Evolutionary conservation across 192 early-diverging fungal species (phyloP).

Genomic region (Coemansia sp.): DNA sequence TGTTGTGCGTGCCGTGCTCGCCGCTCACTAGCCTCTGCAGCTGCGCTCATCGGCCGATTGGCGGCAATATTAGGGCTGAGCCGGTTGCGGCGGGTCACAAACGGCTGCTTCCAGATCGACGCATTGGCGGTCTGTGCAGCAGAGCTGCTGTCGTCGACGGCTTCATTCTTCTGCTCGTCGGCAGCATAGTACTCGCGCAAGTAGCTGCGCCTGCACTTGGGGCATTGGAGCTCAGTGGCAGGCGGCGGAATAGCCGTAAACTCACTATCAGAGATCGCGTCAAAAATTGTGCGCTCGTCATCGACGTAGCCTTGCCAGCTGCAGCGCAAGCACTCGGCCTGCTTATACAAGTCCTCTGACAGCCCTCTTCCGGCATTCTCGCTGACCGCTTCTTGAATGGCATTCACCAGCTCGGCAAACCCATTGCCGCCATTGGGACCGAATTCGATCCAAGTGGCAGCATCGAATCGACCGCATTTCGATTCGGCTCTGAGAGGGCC

Average conservation of each 20-base stretch:
- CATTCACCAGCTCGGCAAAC: background rate
- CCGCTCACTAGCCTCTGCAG: background rate
- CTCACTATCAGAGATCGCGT: slow-evolving; percentile 10
- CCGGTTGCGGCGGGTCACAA: slow-evolving; percentile 18
- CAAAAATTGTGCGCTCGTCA: slow-evolving; percentile 25
- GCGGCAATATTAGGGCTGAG: background rate
- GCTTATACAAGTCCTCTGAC: slow-evolving; percentile 41
- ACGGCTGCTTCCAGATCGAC: slow-evolving; percentile 14
- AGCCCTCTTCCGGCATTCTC: slow-evolving; percentile 16
- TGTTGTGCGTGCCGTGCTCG: slow-evolving; percentile 9
- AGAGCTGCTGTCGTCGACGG: background rate
- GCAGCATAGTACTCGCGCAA: slow-evolving; percentile 52
- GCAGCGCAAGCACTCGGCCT: slow-evolving; percentile 53
- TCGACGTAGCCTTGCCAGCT: slow-evolving; percentile 49
- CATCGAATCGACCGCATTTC: slow-evolving; percentile 39
- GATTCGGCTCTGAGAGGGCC: slow-evolving; percentile 15
- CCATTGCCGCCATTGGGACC: background rate
- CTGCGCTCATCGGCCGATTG: background rate
- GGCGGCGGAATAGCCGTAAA: slow-evolving; percentile 8
- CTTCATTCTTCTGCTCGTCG: slow-evolving; percentile 15
- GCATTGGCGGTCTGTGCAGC: background rate
- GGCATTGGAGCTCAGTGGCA: slow-evolving; percentile 28
- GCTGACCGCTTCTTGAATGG: slow-evolving; percentile 8
- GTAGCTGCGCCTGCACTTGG: slow-evolving; percentile 41
- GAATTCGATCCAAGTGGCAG: slow-evolving; percentile 33